Conservation (phyloP, 2,329 filamentous ascomycete species). For the Aphanoascus verrucosus region DNA sequence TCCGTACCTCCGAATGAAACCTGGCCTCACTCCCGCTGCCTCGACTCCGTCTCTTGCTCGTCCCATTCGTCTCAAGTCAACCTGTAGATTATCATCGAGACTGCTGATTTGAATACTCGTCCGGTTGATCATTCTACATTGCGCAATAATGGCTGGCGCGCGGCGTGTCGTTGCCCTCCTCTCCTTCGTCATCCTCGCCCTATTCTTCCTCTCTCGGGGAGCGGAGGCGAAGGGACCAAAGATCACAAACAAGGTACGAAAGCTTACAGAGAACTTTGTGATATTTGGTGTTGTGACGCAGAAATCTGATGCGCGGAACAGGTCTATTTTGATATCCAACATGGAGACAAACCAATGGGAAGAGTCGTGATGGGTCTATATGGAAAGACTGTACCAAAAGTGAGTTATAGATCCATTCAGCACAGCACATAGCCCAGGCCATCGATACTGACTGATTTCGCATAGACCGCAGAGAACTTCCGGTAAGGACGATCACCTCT, state of each 20-base stretch:
- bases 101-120: background rate
- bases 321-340: constrained; percentile 57
- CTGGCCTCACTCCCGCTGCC: constrained; percentile 22
- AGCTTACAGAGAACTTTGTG: background rate
- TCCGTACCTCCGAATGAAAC: constrained; percentile 23
- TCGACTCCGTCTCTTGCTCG: background rate
- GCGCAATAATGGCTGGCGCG: constrained; percentile 56
- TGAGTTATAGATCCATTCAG: constrained; percentile 22
- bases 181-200: constrained; percentile 64
- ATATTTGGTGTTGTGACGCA: background rate
- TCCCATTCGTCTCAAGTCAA: too few relatives aligned
- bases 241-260: constrained; percentile 73
- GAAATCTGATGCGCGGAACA: constrained; percentile 17
- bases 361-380: constrained; percentile 55
- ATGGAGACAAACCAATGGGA: constrained; percentile 51
- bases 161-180: constrained; percentile 60
- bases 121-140: background rate
- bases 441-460: background rate
- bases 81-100: too few relatives aligned
- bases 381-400: constrained; percentile 57
- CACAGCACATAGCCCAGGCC: background rate
- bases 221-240: constrained; percentile 78
- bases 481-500: constrained; percentile 31
- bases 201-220: constrained; percentile 65
- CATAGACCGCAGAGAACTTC: constrained; percentile 54